Evolutionary conservation across 768 basidiomycete species (phyloP).

Genomic region (Symmetrospora coprosmae): DNA sequence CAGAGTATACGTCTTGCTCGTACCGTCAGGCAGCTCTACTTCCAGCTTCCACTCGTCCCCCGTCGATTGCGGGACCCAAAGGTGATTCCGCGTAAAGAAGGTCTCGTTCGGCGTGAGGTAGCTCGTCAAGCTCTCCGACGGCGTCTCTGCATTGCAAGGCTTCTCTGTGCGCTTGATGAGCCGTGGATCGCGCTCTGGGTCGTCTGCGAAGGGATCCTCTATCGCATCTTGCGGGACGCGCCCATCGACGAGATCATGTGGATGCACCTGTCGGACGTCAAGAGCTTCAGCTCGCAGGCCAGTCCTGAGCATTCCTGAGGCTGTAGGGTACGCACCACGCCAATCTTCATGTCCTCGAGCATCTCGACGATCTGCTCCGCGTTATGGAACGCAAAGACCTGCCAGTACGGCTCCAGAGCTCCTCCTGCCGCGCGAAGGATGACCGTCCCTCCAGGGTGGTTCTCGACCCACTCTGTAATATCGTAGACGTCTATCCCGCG

Average conservation of each 20-base stretch:
- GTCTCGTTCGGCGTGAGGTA: constrained; percentile 6
- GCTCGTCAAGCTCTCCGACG: not conserved
- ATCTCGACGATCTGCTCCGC: constrained; percentile 2
- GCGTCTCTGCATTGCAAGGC: constrained; percentile 18
- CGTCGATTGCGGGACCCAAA: constrained; percentile 8
- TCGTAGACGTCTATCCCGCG: constrained; percentile 12
- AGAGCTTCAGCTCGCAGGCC: not conserved
- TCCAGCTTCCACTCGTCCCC: constrained; percentile 6
- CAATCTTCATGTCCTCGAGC: constrained; percentile 14
- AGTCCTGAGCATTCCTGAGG: too few species aligned
- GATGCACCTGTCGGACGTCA: not conserved
- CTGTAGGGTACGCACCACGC: constrained; percentile 1
- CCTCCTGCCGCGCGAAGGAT: constrained; percentile 13
- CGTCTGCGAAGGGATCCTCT: constrained; percentile 17
- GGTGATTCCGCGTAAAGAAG: constrained; percentile 18
- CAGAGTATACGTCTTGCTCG: not conserved
- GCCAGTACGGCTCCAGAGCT: constrained; percentile 17
- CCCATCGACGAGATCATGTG: constrained; percentile 13
- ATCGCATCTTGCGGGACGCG: constrained; percentile 16
- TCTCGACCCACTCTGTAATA: constrained; percentile 13
- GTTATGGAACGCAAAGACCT: constrained; percentile 7
- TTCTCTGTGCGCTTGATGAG: constrained; percentile 12
- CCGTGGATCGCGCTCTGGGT: constrained; percentile 15
- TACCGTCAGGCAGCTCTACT: constrained; percentile 10
- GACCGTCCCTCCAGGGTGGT: constrained; percentile 12